Conservation (phyloP, 352 stramenopile genomes). For the Globisporangium okanoganense region DNA sequence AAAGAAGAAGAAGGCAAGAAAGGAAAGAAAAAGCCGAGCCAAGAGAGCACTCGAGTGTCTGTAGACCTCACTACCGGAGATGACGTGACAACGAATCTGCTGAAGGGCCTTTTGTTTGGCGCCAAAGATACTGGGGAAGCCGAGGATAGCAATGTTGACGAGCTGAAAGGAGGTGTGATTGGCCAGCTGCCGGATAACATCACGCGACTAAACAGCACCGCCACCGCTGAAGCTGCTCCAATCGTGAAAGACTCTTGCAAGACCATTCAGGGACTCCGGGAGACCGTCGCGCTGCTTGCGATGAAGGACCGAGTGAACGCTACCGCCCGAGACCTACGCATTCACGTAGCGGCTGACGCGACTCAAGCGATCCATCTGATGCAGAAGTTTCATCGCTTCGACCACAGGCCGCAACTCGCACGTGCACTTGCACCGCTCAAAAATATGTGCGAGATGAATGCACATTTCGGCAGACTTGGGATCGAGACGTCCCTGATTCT, state of each 20-base stretch:
- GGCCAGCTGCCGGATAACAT: background rate
- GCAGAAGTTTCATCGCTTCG: slow-evolving; percentile 25
- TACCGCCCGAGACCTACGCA: slow-evolving; percentile 4
- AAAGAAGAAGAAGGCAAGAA: slow-evolving; percentile 18
- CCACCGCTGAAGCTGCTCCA: background rate
- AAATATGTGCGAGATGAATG: slow-evolving; percentile 13
- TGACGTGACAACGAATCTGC: background rate
- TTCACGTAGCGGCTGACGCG: slow-evolving; percentile 1
- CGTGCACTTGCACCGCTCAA: slow-evolving; percentile 12
- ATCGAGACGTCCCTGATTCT: slow-evolving; percentile 16
- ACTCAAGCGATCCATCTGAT: slow-evolving; percentile 21
- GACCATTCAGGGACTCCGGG: background rate
- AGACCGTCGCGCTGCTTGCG: background rate
- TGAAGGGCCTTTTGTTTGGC: slow-evolving; percentile 15
- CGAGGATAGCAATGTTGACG: too few species aligned
- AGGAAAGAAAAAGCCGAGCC: slow-evolving; percentile 1
- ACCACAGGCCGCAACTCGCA: slow-evolving; percentile 8
- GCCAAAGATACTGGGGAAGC: too few species aligned
- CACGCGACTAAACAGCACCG: background rate
- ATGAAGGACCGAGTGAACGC: slow-evolving; percentile 4
- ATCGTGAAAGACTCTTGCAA: background rate
- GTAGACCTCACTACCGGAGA: background rate
- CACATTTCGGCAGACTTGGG: slow-evolving; percentile 16
- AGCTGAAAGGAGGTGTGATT: background rate
- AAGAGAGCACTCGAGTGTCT: too few species aligned